Evolutionary conservation across 2,329 filamentous ascomycete genomes (phyloP), one percentile per base, ranked within the genome.

Genomic region (Aspergillus tanneri): DNA sequence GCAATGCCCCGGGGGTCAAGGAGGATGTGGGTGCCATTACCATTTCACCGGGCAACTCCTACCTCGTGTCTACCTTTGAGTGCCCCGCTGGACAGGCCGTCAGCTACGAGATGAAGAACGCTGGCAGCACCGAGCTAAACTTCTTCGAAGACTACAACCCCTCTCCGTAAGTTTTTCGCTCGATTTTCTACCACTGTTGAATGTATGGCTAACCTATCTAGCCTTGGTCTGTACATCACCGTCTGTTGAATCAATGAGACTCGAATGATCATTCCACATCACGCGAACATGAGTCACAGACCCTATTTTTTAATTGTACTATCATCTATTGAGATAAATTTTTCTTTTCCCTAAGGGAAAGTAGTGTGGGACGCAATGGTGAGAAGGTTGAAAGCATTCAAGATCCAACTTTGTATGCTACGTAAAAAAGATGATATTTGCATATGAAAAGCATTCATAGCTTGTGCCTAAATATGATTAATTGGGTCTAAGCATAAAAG

Each of bases 131-230:
- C 30, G 61, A 71, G 39, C 65, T 87, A 30, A 67, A 77, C 47
- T 87, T 78, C 67, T 85, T 86, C 70, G 76, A 88, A 69, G 82
- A 87, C 62, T 84, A 72, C 56, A 84, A 84, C 58, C 74, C 73
- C 8, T 66, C 69, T 52, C 72, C 77, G 69, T 73, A 62, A 65
- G 70, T 69, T 43, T 22, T 12, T 16, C 42, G 5, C 10, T 34
- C 8, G 12, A n/a, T 23, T 14, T 34, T 18, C 38, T 18, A 10
- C 24, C n/a, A 1, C 7, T 46, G 2, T 18, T 11, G 3, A 4
- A 45, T 27, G 11, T 21, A 18, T 23, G 1, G 43, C 50, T 58
- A 56, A 58, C 36, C 16, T 35, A 23, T 25, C 8, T 47, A 72
- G 69, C 39, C 59, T 74, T 39, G 71, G 71, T 49, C 60, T 74